A percentile compares a stretch with the other conserved stretches of the same genome.
Conservation (phyloP, 345 rosid genomes). For the Zanthoxylum bungeanum region DNA sequence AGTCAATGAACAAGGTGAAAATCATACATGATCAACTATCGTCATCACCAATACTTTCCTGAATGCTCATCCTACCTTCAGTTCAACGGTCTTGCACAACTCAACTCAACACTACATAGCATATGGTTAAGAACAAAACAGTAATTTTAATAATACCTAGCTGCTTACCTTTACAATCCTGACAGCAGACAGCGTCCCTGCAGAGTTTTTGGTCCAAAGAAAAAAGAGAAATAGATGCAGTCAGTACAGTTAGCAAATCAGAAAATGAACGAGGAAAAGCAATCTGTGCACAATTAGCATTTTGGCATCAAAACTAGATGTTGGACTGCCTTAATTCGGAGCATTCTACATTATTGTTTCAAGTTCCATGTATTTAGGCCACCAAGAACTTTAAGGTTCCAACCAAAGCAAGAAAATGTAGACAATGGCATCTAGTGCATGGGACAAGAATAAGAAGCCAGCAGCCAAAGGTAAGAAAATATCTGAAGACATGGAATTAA, state of each 20-base stretch:
- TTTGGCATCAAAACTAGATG: neutral
- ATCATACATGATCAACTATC: neutral
- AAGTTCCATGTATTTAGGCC: neutral
- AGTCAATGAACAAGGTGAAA: neutral
- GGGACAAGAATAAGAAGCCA: neutral
- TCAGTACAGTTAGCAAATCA: constrained; percentile 1
- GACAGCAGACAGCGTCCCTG: constrained; percentile 95
- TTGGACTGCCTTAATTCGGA: neutral
- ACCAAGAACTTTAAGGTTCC: neutral
- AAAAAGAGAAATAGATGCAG: neutral
- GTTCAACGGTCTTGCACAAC: neutral
- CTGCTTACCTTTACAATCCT: constrained; percentile 69
- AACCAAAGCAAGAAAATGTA: neutral
- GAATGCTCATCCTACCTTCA: neutral
- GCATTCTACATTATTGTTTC: neutral
- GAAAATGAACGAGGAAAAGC: neutral
- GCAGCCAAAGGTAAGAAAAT: neutral
- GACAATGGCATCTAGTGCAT: neutral
- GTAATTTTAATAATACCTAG: too few relatives aligned
- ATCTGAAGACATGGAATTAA: neutral
- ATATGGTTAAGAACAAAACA: too few relatives aligned
- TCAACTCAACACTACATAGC: too few relatives aligned
- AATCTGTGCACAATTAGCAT: neutral
- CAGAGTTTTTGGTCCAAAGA: constrained; percentile 16
- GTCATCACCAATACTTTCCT: neutral